Evolutionary conservation across 352 stramenopile species (phyloP), one percentile per base, ranked within the genome.

Genomic region (Phytophthora sp.): DNA sequence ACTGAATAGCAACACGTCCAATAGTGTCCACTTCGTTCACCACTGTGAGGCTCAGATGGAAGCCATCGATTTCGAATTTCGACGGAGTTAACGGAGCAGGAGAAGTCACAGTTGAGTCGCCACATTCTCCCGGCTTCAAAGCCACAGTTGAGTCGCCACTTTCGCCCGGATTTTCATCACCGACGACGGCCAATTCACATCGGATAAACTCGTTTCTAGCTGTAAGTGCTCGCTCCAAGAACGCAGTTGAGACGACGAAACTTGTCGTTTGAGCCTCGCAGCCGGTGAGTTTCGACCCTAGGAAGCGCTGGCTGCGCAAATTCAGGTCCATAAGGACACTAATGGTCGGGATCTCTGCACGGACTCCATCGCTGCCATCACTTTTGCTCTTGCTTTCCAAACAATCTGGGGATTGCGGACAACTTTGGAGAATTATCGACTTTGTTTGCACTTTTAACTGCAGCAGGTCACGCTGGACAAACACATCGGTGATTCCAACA

Each of bases 401-500:
- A n/a, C n/a, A 44, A 21, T n/a, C 36, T 69, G 56, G 29, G 20
- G 20, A n/a, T n/a, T n/a, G n/a, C n/a, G n/a, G n/a, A 16, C 6
- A 63, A 15, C 50, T 73, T 18, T 65, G 57, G 3, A 69, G 8
- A 18, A 59, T 31, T 11, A 62, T 29, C 12, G 52, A 56, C 6
- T 61, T 69, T 29, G 46, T 23, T 45, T 76, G 42, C 13, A 86
- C 49, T 9, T 79, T 77, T 9, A 89, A 55, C 27, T 83, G 69
- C 4, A 91, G 36, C 42, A 82, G 54, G 16, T 89, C 79, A 12
- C 84, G 70, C 12, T 73, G 54, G 15, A 89, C 68, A 27, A 86
- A 74, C 12, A 93, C 82, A 31, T 89, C 78, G 1, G 70, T 84
- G 59, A 93, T 88, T 18, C 78, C 75, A 56, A 88, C 47, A 4